Evolutionary conservation across 257 asterid genomes (phyloP).

Genomic region (Verbena officinalis): DNA sequence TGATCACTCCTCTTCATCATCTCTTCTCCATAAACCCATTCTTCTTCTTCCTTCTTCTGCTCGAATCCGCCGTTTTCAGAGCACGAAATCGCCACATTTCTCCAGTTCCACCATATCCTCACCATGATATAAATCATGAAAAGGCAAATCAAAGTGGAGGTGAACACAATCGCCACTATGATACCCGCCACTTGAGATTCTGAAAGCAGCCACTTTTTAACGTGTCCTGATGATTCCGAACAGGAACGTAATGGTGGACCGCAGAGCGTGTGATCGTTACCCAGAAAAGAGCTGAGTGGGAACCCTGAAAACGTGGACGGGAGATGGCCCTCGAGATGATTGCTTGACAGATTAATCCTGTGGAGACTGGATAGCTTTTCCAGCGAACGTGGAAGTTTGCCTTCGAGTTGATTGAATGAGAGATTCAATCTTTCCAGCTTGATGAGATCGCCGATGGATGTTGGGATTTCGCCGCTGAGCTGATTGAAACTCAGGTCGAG

Average conservation of each 20-base stretch:
- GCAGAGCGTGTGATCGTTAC: slow-evolving; percentile 52
- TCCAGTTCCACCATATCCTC: slow-evolving; percentile 89
- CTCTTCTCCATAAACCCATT: slow-evolving; percentile 70
- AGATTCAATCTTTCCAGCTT: slow-evolving; percentile 82
- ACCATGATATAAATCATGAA: slow-evolving; percentile 69
- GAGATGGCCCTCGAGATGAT: slow-evolving; percentile 60
- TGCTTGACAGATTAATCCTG: slow-evolving; percentile 64
- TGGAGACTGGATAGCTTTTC: slow-evolving; percentile 76
- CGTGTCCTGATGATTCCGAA: slow-evolving; percentile 33
- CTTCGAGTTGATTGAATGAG: slow-evolving; percentile 61
- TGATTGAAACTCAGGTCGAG: slow-evolving; percentile 78
- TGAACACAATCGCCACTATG: slow-evolving; percentile 80
- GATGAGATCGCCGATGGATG: slow-evolving; percentile 59
- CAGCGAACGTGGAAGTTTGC: slow-evolving; percentile 63
- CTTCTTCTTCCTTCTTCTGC: slow-evolving; percentile 46
- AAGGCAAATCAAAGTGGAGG: slow-evolving; percentile 76
- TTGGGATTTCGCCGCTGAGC: slow-evolving; percentile 72
- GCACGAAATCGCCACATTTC: slow-evolving; percentile 79
- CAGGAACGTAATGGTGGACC: slow-evolving; percentile 78
- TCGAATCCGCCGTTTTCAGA: slow-evolving; percentile 53
- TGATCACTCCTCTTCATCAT: slow-evolving; percentile 48
- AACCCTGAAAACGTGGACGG: slow-evolving; percentile 68
- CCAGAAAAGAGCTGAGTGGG: slow-evolving; percentile 57
- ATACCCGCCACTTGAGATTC: slow-evolving; percentile 62
- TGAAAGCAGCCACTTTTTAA: slow-evolving; percentile 53